Conservation (phyloP, 2,329 filamentous ascomycete genomes). For the Zalaria sp. region DNA sequence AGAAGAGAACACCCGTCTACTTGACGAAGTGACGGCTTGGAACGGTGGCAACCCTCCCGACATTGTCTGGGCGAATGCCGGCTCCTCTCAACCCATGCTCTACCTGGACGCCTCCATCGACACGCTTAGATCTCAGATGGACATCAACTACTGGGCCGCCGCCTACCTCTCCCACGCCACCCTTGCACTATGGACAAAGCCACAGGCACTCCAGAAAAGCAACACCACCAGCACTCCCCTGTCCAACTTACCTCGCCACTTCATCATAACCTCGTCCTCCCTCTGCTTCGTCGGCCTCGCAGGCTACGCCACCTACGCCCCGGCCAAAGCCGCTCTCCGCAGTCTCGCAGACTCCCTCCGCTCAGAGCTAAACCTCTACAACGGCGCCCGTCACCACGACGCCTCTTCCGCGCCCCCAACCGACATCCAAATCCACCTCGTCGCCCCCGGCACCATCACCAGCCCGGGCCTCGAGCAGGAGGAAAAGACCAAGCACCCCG, state of each 20-base stretch:
- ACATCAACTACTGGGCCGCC: conserved; percentile 79
- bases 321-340: conserved; percentile 73
- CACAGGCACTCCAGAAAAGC: conserved; percentile 10
- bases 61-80: conserved; percentile 83
- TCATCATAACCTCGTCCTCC: conserved; percentile 76
- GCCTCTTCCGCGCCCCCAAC: conserved; percentile 31
- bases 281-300: conserved; percentile 61
- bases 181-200: conserved; percentile 57
- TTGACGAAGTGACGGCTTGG: conserved; percentile 63
- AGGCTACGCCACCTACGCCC: conserved; percentile 74
- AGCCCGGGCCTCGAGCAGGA: conserved; percentile 64
- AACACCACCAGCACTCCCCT: conserved; percentile 6
- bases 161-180: conserved; percentile 76
- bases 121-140: conserved; percentile 65
- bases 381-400: conserved; percentile 38
- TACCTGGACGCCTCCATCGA: conserved; percentile 61
- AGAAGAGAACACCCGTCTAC: conserved; percentile 53
- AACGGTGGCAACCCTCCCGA: conserved; percentile 63
- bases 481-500: conserved; percentile 61
- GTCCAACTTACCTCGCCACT: conserved; percentile 47
- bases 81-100: conserved; percentile 57
- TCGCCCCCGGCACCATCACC: conserved; percentile 74
- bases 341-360: conserved; percentile 69
- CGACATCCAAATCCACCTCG: conserved; percentile 63
- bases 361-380: conserved; percentile 78